Evolutionary conservation across 768 basidiomycete species (phyloP), one percentile per base, ranked within the genome.

Genomic region (Rhodosporidiobolus sp.): DNA sequence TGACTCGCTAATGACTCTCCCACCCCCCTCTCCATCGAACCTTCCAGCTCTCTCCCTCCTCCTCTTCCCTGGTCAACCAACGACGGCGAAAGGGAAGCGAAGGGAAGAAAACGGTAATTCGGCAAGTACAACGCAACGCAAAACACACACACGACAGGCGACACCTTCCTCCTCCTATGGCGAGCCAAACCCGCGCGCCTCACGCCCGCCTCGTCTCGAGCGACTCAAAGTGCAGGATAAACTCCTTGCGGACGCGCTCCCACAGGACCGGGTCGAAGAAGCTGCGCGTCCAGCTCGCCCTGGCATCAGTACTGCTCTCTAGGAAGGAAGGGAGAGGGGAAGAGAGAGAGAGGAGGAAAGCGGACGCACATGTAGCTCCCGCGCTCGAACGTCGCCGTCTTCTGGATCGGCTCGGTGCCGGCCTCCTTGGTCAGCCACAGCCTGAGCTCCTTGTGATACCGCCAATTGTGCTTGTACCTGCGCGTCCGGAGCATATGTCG

Each of bases 381-480:
- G 76, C 89, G 87, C 81, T 96, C 91, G 78, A 90, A 82, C 88
- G 61, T 90, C 19, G 75, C 70, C 46, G 77, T 79, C 78, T 80
- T 80, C 58, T 81, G 79, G 32, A 79, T 79, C 43, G 80, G 79
- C 64, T 81, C 79, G 65, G 89, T 88, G 30, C 89, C 89, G 49
- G 86, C 88, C 81, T 95, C 92, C 79, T 94, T 94, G 57, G 92
- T 94, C 81, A 96, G 82, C 88, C 88, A 87, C 86, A 91, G 81
- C 53, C 88, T 88, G 61, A 91, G 85, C 77, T 93, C 91, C 81
- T 94, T 96, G 86, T 96, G 94, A 82, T 90, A 96, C 71, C 94
- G 85, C 94, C 94, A 98, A 81, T 93, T 94, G 72, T 93, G 89
- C 81, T 90, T 90, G 85, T 88, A 95, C 79, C 93, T 94, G 77